phyloP scores from a whole-genome alignment of 208 protist species.

The Trypanosoma melophagium region DNA sequence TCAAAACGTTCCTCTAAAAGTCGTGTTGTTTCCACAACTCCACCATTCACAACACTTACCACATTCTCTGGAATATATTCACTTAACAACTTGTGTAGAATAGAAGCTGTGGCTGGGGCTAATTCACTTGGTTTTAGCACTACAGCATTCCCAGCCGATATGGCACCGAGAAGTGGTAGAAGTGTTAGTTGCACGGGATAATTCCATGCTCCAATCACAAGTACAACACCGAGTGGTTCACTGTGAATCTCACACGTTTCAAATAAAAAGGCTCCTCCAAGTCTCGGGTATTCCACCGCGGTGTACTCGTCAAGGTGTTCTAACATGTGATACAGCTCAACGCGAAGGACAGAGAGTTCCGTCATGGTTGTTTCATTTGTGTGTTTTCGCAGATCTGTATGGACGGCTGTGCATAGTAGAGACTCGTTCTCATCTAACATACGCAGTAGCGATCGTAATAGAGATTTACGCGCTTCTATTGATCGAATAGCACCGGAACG shows the following conservation, averaged over 20 bases:
- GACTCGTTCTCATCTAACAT: constrained; percentile 72
- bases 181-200: constrained; percentile 86
- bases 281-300: constrained; percentile 23
- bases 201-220: constrained; percentile 92
- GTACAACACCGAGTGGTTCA: constrained; percentile 86
- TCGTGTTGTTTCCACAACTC: constrained; percentile 50
- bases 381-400: constrained; percentile 41
- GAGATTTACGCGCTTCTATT: constrained; percentile 28
- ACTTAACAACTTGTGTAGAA: constrained; percentile 59
- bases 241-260: constrained; percentile 31
- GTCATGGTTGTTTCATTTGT: constrained; percentile 23
- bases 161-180: constrained; percentile 67
- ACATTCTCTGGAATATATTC: constrained; percentile 65
- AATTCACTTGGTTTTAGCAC: constrained; percentile 91
- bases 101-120: constrained; percentile 29
- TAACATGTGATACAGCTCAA: constrained; percentile 32
- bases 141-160: constrained; percentile 89
- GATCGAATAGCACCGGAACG: constrained; percentile 15
- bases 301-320: constrained; percentile 47
- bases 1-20: constrained; percentile 85
- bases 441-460: constrained; percentile 46
- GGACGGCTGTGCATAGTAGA: constrained; percentile 38
- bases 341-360: constrained; percentile 32
- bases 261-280: constrained; percentile 32
- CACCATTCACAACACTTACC: constrained; percentile 65